phyloP scores from a whole-genome alignment of 2,329 filamentous ascomycete species.

The Alternaria brassicae region DNA sequence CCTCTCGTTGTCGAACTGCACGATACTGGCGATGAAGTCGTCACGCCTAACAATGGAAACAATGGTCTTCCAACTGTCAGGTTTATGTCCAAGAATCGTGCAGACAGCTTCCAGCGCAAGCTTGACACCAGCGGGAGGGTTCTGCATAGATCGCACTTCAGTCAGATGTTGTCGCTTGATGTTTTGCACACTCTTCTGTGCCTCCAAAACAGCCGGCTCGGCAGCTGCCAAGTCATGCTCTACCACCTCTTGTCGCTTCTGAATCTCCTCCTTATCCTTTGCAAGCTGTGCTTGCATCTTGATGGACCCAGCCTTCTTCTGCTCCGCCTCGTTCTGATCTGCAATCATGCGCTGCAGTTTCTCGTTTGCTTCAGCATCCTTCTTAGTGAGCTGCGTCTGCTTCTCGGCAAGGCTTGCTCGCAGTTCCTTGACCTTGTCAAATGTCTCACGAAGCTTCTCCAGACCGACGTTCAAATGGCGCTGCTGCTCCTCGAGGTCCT shows the following conservation, averaged over 20 bases:
- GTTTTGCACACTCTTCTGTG: slow-evolving; percentile 95
- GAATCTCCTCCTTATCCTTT: slow-evolving; percentile 88
- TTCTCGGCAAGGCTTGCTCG: slow-evolving; percentile 91
- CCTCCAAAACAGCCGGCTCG: slow-evolving; percentile 90
- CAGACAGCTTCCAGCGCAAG: slow-evolving; percentile 96
- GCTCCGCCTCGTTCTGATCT: slow-evolving; percentile 92
- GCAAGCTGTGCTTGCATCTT: slow-evolving; percentile 88
- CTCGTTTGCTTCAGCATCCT: slow-evolving; percentile 94
- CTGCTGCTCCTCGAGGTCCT: slow-evolving; percentile 98
- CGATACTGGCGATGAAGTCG: slow-evolving; percentile 97
- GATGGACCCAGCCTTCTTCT: slow-evolving; percentile 84
- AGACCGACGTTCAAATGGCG: slow-evolving; percentile 97
- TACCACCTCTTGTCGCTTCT: slow-evolving; percentile 81
- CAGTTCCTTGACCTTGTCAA: slow-evolving; percentile 94
- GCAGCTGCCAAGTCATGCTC: slow-evolving; percentile 86
- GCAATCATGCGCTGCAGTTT: slow-evolving; percentile 97
- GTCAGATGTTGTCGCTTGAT: slow-evolving; percentile 98
- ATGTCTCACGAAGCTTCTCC: slow-evolving; percentile 94
- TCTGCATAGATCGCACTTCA: slow-evolving; percentile 96
- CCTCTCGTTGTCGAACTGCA: slow-evolving; percentile 93
- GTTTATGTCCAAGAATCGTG: slow-evolving; percentile 88
- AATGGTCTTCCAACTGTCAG: slow-evolving; percentile 89
- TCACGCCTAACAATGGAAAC: slow-evolving; percentile 87
- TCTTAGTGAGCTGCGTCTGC: slow-evolving; percentile 89
- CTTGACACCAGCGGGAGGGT: slow-evolving; percentile 87